Evolutionary conservation across 352 stramenopile species (phyloP), one percentile per base, ranked within the genome.

Genomic region (Globisporangium viniferum): DNA sequence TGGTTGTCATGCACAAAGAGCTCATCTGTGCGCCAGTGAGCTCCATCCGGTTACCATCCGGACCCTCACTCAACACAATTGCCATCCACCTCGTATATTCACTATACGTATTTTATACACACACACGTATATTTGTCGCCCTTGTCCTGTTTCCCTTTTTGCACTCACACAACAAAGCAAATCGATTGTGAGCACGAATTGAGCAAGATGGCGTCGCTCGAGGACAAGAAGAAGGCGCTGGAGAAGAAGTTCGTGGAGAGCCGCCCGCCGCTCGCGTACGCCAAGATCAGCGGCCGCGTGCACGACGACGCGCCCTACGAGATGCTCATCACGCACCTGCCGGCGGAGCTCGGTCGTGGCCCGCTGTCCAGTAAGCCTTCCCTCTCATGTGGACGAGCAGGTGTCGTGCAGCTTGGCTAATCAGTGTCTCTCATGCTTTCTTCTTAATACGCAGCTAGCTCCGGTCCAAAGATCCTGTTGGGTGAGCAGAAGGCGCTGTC

Each of bases 401-500:
- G 41, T 9, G 14, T 49, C n/a, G 41, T 33, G 10, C 12, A 10
- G 8, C 15, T 22, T 48, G 20, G 14, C 31, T 48, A 31, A 61
- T 5, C 18, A 9, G 41, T 68, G 9, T 49, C 18, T 55, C 22
- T 46, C 20, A 48, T 0, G 41, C 22, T 31, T 12, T 18, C 14
- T 59, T 46, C 31, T 70, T n/a, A 12, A 9, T 63, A 22, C 44
- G 57, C 64, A 81, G 75, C 69, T 29, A 59, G 72, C 31, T 73
- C 83, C 12, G 79, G 80, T 29, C 72, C 81, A 48, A 82, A 81
- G 56, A 76, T 95, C 39, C 64, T 75, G 15, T 67, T 95, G 24
- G 88, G 88, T n/a, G 88, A 95, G 59, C 84, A 93, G 51, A 95
- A 93, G 64, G 80, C 88, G 55, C 88, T 95, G 51, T 94, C 86